These are phyloP conservation scores for Sequoia sempervirens DNA, from an alignment of 75 land plant genomes.

Conservation along the genomic window DNA sequence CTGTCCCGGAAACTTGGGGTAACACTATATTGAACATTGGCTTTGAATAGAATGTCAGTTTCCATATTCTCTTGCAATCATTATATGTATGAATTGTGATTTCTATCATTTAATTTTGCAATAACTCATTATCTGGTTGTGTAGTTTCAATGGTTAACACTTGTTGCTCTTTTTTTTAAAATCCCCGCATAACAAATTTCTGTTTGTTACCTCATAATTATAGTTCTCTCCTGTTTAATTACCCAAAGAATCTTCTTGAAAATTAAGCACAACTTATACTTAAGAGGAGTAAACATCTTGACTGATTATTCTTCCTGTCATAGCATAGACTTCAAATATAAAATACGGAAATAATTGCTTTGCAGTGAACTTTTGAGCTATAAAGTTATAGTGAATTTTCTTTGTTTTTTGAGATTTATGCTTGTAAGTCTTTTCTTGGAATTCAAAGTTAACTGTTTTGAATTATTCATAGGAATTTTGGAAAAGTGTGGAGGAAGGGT, in stretches of 20 bases:
- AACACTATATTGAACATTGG: too few relatives aligned
- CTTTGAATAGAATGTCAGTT: not conserved
- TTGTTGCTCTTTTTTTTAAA: not conserved
- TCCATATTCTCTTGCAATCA: not conserved
- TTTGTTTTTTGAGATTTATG: not conserved
- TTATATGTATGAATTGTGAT: not conserved
- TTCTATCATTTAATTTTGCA: too few relatives aligned
- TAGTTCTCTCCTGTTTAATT: not conserved
- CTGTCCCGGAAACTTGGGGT: too few relatives aligned
- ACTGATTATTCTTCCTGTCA: not conserved
- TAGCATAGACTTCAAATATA: not conserved
- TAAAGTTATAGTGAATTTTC: not conserved
- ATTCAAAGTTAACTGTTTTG: not conserved
- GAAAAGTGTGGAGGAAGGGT: constrained; percentile 73
- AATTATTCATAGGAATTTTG: constrained; percentile 53
- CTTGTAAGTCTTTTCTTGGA: not conserved
- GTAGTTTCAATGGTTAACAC: too few relatives aligned
- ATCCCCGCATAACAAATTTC: not conserved
- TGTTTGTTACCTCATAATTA: not conserved
- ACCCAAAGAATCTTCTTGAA: not conserved
- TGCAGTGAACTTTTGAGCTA: not conserved
- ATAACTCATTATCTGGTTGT: too few relatives aligned
- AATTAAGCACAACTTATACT: not conserved
- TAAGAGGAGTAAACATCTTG: not conserved
- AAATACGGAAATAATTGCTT: not conserved